phyloP scores from a whole-genome alignment of 148 eudicot species.

The Camellia sinensis region DNA sequence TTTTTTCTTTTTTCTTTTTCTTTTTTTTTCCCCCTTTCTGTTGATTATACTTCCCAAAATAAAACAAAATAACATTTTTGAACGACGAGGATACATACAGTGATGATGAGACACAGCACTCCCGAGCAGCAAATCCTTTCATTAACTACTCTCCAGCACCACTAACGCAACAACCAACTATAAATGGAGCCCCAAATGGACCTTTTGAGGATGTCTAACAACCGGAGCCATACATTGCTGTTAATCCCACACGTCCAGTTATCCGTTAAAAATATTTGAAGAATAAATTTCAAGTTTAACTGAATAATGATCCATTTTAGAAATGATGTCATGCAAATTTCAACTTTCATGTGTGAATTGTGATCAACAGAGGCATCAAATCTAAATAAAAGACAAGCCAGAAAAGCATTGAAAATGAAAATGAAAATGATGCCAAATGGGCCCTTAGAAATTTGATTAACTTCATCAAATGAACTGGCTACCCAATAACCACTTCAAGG shows the following conservation, averaged over 20 bases:
- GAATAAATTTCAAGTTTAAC: not conserved
- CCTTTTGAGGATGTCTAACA: conserved; percentile 94
- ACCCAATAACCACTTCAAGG: too few relatives aligned
- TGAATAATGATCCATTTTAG: not conserved
- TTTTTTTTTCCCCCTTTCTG: not conserved
- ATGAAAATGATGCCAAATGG: not conserved
- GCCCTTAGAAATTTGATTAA: too few relatives aligned
- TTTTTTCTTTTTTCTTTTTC: not conserved
- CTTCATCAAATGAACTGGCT: too few relatives aligned
- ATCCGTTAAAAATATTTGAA: conserved; percentile 42
- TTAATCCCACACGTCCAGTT: conserved; percentile 94
- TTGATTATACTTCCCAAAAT: not conserved
- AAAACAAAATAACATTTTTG: not conserved
- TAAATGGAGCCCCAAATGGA: conserved; percentile 58
- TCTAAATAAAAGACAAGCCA: not conserved
- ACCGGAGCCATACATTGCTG: conserved; percentile 88
- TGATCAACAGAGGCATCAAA: not conserved
- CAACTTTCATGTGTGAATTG: not conserved
- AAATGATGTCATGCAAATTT: not conserved
- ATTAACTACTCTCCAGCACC: conserved; percentile 93
- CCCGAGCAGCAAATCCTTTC: conserved; percentile 90
- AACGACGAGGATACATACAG: conserved; percentile 39
- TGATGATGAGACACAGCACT: conserved; percentile 76
- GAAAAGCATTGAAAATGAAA: not conserved
- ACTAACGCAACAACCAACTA: conserved; percentile 80